These are phyloP conservation scores for Firmiana major DNA, from an alignment of 345 rosid genomes.

Conservation along the genomic window DNA sequence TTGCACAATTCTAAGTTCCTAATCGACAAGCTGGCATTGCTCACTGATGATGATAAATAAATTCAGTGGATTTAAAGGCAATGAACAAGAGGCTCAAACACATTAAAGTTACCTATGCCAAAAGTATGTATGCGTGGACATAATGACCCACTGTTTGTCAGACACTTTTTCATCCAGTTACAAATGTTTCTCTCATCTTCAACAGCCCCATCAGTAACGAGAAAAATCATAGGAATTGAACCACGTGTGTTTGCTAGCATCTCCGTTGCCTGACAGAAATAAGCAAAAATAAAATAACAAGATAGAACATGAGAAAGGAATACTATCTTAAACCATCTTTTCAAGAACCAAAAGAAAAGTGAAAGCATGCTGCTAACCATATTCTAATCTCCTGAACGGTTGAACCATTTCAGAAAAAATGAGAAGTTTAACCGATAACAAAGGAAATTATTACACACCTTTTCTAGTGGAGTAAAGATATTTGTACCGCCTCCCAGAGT, in stretches of 20 bases:
- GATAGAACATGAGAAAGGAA: not conserved
- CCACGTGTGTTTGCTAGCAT: conserved; percentile 57
- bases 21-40: not conserved
- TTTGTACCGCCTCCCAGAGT: conserved; percentile 65
- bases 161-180: conserved; percentile 55
- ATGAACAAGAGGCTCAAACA: not conserved
- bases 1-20: not conserved
- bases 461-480: conserved; percentile 64
- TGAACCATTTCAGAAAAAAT: not conserved
- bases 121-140: conserved; percentile 59
- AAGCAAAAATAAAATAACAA: not conserved
- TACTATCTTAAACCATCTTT: not conserved
- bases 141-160: conserved; percentile 35
- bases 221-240: conserved; percentile 73
- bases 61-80: not conserved
- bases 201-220: conserved; percentile 88
- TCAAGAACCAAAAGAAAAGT: not conserved
- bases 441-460: conserved; percentile 39
- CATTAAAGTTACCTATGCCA: conserved; percentile 50
- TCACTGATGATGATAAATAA: not conserved
- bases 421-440: not conserved
- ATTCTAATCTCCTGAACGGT: not conserved
- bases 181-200: conserved; percentile 88
- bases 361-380: not conserved
- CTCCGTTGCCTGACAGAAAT: conserved; percentile 74